These are phyloP conservation scores for Warburgia ugandensis DNA, from an alignment of 164 flowering plant genomes.

Conservation along the genomic window DNA sequence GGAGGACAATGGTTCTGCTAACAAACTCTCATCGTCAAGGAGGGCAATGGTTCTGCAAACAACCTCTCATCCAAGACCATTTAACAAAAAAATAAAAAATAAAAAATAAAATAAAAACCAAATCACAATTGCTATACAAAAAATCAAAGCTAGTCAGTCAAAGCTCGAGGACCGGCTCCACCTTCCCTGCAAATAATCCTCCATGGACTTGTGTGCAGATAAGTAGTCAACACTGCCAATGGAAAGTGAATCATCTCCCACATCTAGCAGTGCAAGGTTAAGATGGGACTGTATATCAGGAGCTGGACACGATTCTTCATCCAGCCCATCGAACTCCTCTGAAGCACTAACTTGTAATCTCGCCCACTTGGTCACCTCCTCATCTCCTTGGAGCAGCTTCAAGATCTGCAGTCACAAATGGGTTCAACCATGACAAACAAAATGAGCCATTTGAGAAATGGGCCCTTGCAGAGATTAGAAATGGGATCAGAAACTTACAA, in stretches of 20 bases:
- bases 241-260: constrained; percentile 72
- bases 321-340: constrained; percentile 40
- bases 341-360: constrained; percentile 41
- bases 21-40: too few relatives aligned
- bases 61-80: constrained; percentile 66
- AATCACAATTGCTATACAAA: constrained; percentile 11
- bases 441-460: neutral
- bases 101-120: neutral
- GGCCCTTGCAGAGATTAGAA: neutral
- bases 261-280: constrained; percentile 74
- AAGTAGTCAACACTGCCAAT: constrained; percentile 31
- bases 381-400: constrained; percentile 87
- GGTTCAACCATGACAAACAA: neutral
- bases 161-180: constrained; percentile 93
- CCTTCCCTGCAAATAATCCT: constrained; percentile 76
- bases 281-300: constrained; percentile 65
- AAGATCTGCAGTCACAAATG: constrained; percentile 39
- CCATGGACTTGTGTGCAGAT: constrained; percentile 35
- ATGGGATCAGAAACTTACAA: constrained; percentile 36
- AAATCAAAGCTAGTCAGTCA: constrained; percentile 30
- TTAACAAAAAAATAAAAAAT: neutral
- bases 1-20: too few relatives aligned
- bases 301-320: constrained; percentile 41
- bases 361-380: constrained; percentile 63
- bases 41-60: constrained; percentile 36